phyloP scores from a whole-genome alignment of 2,329 filamentous ascomycete species.

The Fusarium hainanense region DNA sequence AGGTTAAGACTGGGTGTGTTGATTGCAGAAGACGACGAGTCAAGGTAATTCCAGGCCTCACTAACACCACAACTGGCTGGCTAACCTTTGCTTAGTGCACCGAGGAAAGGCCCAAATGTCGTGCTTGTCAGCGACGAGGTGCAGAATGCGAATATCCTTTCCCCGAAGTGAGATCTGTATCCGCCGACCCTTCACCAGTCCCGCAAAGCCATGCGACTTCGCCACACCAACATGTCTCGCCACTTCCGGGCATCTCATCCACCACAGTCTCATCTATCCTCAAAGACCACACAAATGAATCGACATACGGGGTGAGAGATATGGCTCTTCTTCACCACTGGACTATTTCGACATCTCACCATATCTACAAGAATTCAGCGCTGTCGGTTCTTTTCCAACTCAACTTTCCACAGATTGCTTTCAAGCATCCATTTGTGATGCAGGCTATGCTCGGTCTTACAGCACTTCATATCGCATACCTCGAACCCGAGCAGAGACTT shows the following conservation, averaged over 20 bases:
- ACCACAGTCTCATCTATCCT: neutral
- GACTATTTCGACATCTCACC: neutral
- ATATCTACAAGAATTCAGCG: constrained; percentile 8
- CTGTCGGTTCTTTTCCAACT: neutral
- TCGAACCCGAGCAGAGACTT: neutral
- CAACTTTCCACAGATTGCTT: neutral
- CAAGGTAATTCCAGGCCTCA: neutral
- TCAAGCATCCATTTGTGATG: neutral
- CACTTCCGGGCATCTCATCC: neutral
- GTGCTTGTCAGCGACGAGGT: constrained; percentile 8
- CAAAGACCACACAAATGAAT: neutral
- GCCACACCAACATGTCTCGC: neutral
- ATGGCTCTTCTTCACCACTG: constrained; percentile 16
- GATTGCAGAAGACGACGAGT: constrained; percentile 18
- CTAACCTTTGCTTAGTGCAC: neutral
- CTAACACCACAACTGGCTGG: neutral
- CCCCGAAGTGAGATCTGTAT: neutral
- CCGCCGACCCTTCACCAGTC: neutral
- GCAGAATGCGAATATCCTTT: constrained; percentile 7
- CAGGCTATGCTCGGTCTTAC: neutral
- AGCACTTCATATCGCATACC: constrained; percentile 4
- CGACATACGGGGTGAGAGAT: neutral
- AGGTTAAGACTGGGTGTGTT: constrained; percentile 7
- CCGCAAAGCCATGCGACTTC: neutral
- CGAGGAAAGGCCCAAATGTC: neutral